These are phyloP conservation scores for Aspergillus puulaauensis DNA, from an alignment of 2,329 filamentous ascomycete species.

Conservation along the genomic window DNA sequence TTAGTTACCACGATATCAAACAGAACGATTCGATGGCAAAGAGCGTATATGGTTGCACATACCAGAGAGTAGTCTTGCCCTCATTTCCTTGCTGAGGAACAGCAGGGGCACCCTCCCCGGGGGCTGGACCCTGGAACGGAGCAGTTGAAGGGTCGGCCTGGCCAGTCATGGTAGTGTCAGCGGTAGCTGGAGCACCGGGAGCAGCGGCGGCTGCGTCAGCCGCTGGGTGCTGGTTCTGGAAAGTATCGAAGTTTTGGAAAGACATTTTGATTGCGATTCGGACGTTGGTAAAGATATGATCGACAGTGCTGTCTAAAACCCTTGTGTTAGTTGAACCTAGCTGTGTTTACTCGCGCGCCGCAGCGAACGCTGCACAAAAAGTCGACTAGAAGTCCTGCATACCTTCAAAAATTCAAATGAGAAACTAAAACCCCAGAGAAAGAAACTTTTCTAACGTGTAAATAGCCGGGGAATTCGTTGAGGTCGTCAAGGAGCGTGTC, in stretches of 20 bases:
- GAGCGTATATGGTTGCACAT: conserved; percentile 24
- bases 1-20: conserved; percentile 3
- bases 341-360: neutral
- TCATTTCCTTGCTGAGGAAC: conserved; percentile 54
- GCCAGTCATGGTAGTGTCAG: conserved; percentile 54
- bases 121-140: conserved; percentile 49
- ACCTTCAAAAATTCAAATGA: conserved; percentile 23
- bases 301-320: conserved; percentile 15
- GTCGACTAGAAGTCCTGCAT: conserved; percentile 5
- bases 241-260: conserved; percentile 65
- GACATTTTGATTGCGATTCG: conserved; percentile 53
- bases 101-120: conserved; percentile 42
- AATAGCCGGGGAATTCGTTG: conserved; percentile 40
- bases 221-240: conserved; percentile 59
- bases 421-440: conserved; percentile 23
- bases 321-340: neutral
- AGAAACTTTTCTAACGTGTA: conserved; percentile 30
- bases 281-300: conserved; percentile 21
- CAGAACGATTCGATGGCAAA: conserved; percentile 25
- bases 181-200: conserved; percentile 48
- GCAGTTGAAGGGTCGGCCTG: conserved; percentile 58
- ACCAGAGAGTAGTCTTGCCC: conserved; percentile 59
- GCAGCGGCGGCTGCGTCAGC: conserved; percentile 54
- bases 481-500: conserved; percentile 41
- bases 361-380: neutral